Percentiles rank a stretch among this genome's conserved stretches.
Conservation (phyloP, 495 filamentous ascomycete species). For the Aspergillus baeticus region DNA sequence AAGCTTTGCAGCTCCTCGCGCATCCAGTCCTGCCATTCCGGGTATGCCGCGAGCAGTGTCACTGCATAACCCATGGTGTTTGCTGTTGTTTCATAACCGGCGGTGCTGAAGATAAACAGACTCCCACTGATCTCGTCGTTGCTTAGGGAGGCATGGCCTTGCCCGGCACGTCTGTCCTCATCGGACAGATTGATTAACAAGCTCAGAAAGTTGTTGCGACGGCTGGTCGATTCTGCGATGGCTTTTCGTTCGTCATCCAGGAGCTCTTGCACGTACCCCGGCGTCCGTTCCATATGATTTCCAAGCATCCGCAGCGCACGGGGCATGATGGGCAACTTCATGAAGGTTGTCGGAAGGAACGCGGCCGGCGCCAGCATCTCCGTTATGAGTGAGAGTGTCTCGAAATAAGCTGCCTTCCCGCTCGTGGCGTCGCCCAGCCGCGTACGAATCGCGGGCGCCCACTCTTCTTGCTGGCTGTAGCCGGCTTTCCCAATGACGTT, state of each 20-base stretch:
- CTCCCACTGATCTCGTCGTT: constrained; percentile 37
- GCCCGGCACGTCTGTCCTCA: constrained; percentile 5
- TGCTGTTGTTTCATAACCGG: constrained; percentile 56
- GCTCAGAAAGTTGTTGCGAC: constrained; percentile 36
- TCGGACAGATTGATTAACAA: constrained; percentile 38
- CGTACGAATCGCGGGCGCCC: constrained; percentile 19
- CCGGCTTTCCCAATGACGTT: constrained; percentile 41
- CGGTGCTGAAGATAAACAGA: constrained; percentile 54
- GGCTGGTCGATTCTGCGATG: constrained; percentile 14
- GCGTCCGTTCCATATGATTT: constrained; percentile 18
- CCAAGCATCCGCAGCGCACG: constrained; percentile 27
- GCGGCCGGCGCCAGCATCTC: constrained; percentile 30
- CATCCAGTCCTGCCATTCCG: constrained; percentile 49
- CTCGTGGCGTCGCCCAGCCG: not conserved
- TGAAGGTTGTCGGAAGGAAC: constrained; percentile 25
- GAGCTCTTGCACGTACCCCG: constrained; percentile 29
- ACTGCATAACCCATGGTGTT: constrained; percentile 50
- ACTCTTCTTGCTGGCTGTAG: constrained; percentile 33
- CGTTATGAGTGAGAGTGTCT: constrained; percentile 29
- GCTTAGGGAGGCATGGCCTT: constrained; percentile 22
- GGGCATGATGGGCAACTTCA: constrained; percentile 32
- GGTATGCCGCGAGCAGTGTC: constrained; percentile 45
- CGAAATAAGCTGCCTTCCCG: constrained; percentile 31
- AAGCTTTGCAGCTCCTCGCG: constrained; percentile 37
- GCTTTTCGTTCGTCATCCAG: constrained; percentile 32